Evolutionary conservation across 2,329 filamentous ascomycete species (phyloP), one percentile per base, ranked within the genome.

Genomic region (Pseudocercospora cruenta): DNA sequence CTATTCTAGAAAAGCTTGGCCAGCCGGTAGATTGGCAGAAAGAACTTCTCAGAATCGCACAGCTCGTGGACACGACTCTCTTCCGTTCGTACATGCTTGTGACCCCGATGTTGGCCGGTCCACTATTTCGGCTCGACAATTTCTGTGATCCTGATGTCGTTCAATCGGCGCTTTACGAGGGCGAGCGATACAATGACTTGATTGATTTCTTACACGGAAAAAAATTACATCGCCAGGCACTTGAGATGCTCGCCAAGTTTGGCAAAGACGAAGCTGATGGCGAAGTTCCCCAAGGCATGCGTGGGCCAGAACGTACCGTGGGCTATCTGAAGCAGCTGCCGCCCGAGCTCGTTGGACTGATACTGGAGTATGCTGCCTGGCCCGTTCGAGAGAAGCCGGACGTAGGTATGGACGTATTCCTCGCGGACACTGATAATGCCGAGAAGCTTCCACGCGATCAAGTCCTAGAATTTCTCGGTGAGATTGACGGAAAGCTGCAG

Each of bases 191-290:
- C 79, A 94, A 90, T 60, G 94, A 98, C 80, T 83, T 99, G 1
- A 93, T 99, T n/a, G 94, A 98, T 78, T 99, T 99, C 76, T 89
- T 98, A 71, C 93, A 96, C 74, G 95, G 95, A 69, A 99, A 99
- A 81, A 94, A 91, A 78, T 85, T 98, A 47, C 95, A 99, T 79
- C 88, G 90, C 19, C 90, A 96, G 75, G 94, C 95, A 0, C 81
- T 99, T 19, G 91, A 93, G 70, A 82, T 97, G 31, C 84, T 99
- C 0, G 87, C 88, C 71, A 91, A 90, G 69, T 97, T 97, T 72
- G 94, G 94, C 19, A 86, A 80, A 67, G 81, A 80, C 49, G 80
- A 83, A 65, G 81, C 80, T 1, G 81, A 81, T 22, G 79, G 82
- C 28, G 73, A 82, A 58, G 77, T 81, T 7, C 75, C 80, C 2